Conservation (phyloP, 257 asterid species). For the Nicotiana tomentosiformis region DNA sequence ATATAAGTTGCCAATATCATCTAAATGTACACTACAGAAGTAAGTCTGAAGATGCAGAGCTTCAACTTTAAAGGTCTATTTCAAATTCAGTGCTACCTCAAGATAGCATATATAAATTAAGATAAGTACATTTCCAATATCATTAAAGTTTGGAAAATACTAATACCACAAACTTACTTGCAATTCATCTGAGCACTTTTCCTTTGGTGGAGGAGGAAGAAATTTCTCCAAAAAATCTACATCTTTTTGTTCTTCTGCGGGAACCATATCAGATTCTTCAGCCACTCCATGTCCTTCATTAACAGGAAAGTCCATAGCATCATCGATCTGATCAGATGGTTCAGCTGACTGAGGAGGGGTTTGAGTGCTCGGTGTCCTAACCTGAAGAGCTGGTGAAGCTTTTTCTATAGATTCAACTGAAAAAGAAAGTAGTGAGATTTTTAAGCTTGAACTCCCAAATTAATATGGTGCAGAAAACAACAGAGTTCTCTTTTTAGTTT, state of each 20-base stretch:
- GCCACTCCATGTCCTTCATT: slow-evolving; percentile 40
- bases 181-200: slow-evolving; percentile 72
- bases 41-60: background rate
- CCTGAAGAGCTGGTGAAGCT: slow-evolving; percentile 36
- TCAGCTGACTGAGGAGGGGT: slow-evolving; percentile 43
- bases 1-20: background rate
- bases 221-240: slow-evolving; percentile 53
- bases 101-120: background rate
- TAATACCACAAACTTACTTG: slow-evolving; percentile 51
- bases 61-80: background rate
- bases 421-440: background rate
- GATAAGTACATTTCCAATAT: background rate
- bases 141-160: background rate
- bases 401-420: slow-evolving; percentile 59
- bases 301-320: slow-evolving; percentile 22
- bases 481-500: background rate
- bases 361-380: slow-evolving; percentile 45
- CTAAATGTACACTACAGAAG: background rate
- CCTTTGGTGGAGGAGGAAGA: slow-evolving; percentile 73
- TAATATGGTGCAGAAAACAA: background rate
- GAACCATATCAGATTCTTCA: slow-evolving; percentile 42
- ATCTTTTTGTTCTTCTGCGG: slow-evolving; percentile 50
- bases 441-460: slow-evolving; percentile 2
- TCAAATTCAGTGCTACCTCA: background rate
- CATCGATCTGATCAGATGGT: slow-evolving; percentile 37